Evolutionary conservation across 1,139 yeast genomes (phyloP), one percentile per base, ranked within the genome.

Genomic region (Pichia sp.): DNA sequence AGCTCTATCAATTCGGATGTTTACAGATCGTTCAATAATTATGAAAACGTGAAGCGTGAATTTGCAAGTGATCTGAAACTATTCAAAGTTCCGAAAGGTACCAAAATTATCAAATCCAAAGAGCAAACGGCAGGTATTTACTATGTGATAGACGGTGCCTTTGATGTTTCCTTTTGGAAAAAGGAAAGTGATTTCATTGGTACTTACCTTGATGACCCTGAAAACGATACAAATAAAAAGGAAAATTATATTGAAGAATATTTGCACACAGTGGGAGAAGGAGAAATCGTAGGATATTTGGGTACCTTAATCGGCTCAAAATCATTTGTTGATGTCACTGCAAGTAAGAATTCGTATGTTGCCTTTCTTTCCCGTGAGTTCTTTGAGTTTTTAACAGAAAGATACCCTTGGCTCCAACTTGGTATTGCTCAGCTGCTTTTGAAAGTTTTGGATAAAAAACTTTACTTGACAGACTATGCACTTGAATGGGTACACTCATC

Each of bases 401-500:
- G 81, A 60, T 86, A 82, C 66, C 93, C 93, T 57, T 78, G 82
- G 69, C 76, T 92, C 13, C 86, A 87, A 60, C 73, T 93, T 49
- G 83, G 90, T 5, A 79, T 90, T 53, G 97, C 98, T 0, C 81
- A 84, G 53, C 79, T 84, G 15, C 72, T 92, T 60, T 84, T 89
- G 50, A 77, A 76, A 29, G 76, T 87, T 3, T 71, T 93, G 48
- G 85, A 93, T 34, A 75, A 80, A 36, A 81, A 87, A 54, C 75
- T 93, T 49, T 70, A 87, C 47, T 82, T 87, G 52, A 80, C 93
- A 49, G 99, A 93, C 67, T 89, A 87, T 70, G 97, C 98, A 0
- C 73, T 93, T 52, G 99, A 93, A 68, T 93, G 99, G 99, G 83
- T 93, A 50, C 96, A 90, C 59, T 77, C 89, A 4, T 84, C 84